Conservation (phyloP, 2,329 filamentous ascomycete genomes). For the Tolypocladium tundrense region DNA sequence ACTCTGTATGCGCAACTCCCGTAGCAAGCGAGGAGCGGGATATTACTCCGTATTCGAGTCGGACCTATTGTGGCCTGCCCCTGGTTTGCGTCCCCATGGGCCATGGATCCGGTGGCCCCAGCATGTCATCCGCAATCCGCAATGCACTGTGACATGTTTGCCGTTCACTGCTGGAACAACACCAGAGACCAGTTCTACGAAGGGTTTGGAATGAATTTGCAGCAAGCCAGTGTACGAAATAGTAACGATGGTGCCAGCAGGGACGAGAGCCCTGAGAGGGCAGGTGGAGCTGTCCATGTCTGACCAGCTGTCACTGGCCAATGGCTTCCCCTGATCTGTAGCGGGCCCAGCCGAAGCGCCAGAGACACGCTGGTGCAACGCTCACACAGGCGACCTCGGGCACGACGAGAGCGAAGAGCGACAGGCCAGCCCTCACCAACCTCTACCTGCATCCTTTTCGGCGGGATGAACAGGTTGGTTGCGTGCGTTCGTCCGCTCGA, state of each 20-base stretch:
- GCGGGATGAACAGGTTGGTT: not conserved
- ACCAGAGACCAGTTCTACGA: not conserved
- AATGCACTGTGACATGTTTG: not conserved
- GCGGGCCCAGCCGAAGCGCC: not conserved
- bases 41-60: not conserved
- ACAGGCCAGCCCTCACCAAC: not conserved
- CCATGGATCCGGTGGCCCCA: not conserved
- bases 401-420: not conserved
- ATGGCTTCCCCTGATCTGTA: not conserved
- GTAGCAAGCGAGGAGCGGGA: not conserved
- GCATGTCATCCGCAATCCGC: not conserved
- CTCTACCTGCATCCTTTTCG: not conserved
- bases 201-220: not conserved
- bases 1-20: not conserved
- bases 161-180: not conserved
- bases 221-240: not conserved
- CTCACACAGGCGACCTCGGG: not conserved
- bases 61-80: not conserved
- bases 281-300: not conserved
- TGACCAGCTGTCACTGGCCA: not conserved
- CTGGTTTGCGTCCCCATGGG: not conserved
- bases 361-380: not conserved
- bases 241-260: not conserved
- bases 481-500: not conserved
- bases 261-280: not conserved